Evolutionary conservation across 139 green algal genomes (phyloP).

Genomic region (Closterium sp.): DNA sequence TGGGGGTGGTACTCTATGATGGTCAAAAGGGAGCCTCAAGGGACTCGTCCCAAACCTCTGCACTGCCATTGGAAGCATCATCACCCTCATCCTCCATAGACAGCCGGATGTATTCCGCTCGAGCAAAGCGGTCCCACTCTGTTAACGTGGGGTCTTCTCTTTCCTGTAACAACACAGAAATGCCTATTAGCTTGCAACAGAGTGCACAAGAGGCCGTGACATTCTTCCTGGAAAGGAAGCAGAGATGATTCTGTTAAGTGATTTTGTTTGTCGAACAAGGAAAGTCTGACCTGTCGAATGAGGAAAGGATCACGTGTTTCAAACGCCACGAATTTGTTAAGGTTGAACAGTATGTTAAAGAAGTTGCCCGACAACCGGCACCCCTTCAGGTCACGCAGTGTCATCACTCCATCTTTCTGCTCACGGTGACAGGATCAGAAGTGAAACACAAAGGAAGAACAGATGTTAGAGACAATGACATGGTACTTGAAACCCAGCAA

Average conservation of each 20-base stretch:
- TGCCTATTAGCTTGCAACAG: neutral
- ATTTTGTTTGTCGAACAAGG: neutral
- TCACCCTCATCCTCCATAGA: slow-evolving; percentile 86
- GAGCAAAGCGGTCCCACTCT: slow-evolving; percentile 84
- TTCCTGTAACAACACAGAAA: slow-evolving; percentile 54
- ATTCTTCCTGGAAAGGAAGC: neutral
- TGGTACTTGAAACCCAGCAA: neutral
- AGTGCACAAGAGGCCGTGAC: neutral
- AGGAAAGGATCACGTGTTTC: slow-evolving; percentile 91
- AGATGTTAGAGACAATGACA: neutral
- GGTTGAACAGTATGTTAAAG: slow-evolving; percentile 98
- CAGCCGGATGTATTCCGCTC: slow-evolving; percentile 80
- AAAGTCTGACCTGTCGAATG: slow-evolving; percentile 63
- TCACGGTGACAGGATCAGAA: neutral
- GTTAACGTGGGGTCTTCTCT: slow-evolving; percentile 65
- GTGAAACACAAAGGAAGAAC: neutral
- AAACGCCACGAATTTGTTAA: slow-evolving; percentile 98
- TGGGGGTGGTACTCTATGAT: too few species aligned
- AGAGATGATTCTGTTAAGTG: neutral
- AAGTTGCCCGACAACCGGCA: slow-evolving; percentile 77
- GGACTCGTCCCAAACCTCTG: slow-evolving; percentile 54
- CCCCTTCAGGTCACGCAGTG: slow-evolving; percentile 80
- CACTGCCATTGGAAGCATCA: slow-evolving; percentile 52
- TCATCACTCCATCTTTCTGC: slow-evolving; percentile 66
- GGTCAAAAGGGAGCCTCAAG: slow-evolving; percentile 48